Percentiles rank a stretch among this genome's conserved stretches.
Conservation (phyloP, 2,329 filamentous ascomycete species). For the Chrysosporium keratinophilum region DNA sequence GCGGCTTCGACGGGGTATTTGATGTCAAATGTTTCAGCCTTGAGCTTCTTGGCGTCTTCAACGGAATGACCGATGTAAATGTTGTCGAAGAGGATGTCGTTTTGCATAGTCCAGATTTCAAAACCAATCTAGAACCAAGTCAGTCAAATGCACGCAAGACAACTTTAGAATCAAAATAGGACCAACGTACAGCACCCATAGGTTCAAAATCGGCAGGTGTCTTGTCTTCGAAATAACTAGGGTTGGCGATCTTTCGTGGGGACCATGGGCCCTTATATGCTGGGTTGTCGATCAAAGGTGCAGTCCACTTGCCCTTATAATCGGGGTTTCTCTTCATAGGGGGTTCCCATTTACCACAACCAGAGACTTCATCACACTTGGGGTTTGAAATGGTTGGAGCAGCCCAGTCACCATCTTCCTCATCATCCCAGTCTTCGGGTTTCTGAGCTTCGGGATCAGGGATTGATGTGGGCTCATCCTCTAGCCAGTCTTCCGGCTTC, state of each 20-base stretch:
- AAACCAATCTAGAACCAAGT: constrained; percentile 64
- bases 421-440: constrained; percentile 98
- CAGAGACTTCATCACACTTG: constrained; percentile 86
- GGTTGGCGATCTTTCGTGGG: constrained; percentile 94
- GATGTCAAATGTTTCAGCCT: constrained; percentile 77
- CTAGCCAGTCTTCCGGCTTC: constrained; percentile 92
- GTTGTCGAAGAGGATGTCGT: constrained; percentile 97
- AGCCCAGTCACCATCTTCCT: constrained; percentile 98
- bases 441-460: constrained; percentile 92
- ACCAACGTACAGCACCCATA: constrained; percentile 75
- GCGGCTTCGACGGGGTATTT: constrained; percentile 78
- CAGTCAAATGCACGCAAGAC: constrained; percentile 15
- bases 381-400: constrained; percentile 85
- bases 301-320: constrained; percentile 98
- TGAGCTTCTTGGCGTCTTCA: constrained; percentile 81
- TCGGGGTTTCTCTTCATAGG: constrained; percentile 89
- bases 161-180: neutral
- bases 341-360: constrained; percentile 85
- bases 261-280: constrained; percentile 94
- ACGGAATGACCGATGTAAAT: constrained; percentile 98
- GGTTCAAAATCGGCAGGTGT: constrained; percentile 92
- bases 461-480: constrained; percentile 69
- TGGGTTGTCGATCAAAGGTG: constrained; percentile 90
- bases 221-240: constrained; percentile 94
- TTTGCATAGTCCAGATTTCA: constrained; percentile 99